Conservation (phyloP, 495 filamentous ascomycete genomes). For the Aeminium ludgeri region DNA sequence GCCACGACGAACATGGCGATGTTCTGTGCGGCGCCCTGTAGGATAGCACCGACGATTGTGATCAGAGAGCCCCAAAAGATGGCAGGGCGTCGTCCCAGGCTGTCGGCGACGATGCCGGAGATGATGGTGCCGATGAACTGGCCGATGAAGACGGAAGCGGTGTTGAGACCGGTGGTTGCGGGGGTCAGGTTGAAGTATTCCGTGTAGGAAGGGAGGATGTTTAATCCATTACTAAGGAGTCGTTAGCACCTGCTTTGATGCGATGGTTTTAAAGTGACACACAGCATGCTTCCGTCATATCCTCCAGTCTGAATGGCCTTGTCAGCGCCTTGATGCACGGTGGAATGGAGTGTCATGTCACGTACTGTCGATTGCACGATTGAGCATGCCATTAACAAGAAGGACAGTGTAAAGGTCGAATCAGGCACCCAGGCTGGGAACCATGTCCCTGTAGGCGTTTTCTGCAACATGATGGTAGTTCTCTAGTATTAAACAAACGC, state of each 20-base stretch:
- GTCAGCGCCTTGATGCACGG: too few species aligned
- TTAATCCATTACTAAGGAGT: conserved; percentile 29
- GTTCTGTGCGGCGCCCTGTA: conserved; percentile 34
- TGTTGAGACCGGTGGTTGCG: conserved; percentile 31
- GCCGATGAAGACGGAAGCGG: conserved; percentile 32
- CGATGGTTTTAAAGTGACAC: too few species aligned
- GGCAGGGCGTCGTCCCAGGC: conserved; percentile 29
- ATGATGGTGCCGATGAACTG: conserved; percentile 26
- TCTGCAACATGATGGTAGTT: conserved; percentile 9
- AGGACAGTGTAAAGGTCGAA: conserved; percentile 26
- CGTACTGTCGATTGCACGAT: conserved; percentile 32
- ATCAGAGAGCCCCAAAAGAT: conserved; percentile 30
- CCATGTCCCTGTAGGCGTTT: conserved; percentile 31
- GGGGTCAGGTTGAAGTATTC: conserved; percentile 33
- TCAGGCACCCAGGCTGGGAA: conserved; percentile 36
- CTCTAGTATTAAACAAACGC: too few species aligned
- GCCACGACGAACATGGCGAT: conserved; percentile 32
- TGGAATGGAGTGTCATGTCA: background rate
- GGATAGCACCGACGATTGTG: conserved; percentile 30
- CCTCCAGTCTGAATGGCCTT: too few species aligned
- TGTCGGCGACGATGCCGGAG: conserved; percentile 27
- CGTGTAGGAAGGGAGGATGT: conserved; percentile 33
- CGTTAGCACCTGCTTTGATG: too few species aligned
- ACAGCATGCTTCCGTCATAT: too few species aligned
- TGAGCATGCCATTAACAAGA: conserved; percentile 31